A percentile compares a stretch with the other conserved stretches of the same genome.
phyloP scores from a whole-genome alignment of 202 grass and related monocot species.

The Panicum virgatum region DNA sequence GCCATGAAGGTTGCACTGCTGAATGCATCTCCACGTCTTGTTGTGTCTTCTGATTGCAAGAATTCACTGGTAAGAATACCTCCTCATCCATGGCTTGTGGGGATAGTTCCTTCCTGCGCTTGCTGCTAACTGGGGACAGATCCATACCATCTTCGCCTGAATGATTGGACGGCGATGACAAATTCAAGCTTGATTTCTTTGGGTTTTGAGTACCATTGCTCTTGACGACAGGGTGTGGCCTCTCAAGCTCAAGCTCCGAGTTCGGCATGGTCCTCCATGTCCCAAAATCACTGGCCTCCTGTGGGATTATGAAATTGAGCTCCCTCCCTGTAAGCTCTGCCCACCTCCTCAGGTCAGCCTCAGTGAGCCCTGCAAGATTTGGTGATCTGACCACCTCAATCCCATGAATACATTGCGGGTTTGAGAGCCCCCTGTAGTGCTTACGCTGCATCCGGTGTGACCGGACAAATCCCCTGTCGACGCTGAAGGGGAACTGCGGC shows the following conservation, averaged over 20 bases:
- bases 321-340: conserved; percentile 85
- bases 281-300: conserved; percentile 89
- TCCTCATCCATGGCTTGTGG: conserved; percentile 73
- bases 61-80: conserved; percentile 64
- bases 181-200: conserved; percentile 78
- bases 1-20: conserved; percentile 51
- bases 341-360: conserved; percentile 90
- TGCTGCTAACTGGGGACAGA: conserved; percentile 88
- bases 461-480: conserved; percentile 77
- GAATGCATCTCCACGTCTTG: conserved; percentile 77
- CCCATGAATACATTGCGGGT: conserved; percentile 97
- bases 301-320: conserved; percentile 74
- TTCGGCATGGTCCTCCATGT: conserved; percentile 84
- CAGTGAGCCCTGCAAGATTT: conserved; percentile 61
- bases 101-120: conserved; percentile 72
- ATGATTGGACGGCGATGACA: conserved; percentile 78
- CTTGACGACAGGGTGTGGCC: conserved; percentile 47
- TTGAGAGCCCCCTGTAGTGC: conserved; percentile 92
- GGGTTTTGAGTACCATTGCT: conserved; percentile 50
- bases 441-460: conserved; percentile 97
- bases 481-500: conserved; percentile 88
- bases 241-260: conserved; percentile 83
- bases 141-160: conserved; percentile 75
- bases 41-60: conserved; percentile 44
- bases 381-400: conserved; percentile 80